phyloP scores from a whole-genome alignment of 177 flowering plant genomes.

The Tripterygium wilfordii region DNA sequence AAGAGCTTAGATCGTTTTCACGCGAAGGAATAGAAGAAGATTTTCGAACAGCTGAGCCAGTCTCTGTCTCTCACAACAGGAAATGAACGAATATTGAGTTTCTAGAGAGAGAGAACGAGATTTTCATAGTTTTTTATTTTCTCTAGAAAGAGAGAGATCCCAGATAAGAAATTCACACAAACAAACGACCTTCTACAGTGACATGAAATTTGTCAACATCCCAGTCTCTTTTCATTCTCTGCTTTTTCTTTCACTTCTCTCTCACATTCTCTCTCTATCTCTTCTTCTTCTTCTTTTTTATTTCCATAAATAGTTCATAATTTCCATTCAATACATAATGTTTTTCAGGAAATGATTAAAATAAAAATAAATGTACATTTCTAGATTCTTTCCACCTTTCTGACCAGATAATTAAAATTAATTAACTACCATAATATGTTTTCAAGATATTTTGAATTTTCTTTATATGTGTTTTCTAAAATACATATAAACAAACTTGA shows the following conservation, averaged over 20 bases:
- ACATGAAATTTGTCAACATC: constrained; percentile 92
- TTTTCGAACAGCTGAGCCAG: constrained; percentile 74
- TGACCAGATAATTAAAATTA: constrained; percentile 26
- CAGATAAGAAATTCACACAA: constrained; percentile 79
- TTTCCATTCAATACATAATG: not conserved
- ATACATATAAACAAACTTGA: no score
- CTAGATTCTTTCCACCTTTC: constrained; percentile 69
- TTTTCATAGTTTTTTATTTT: constrained; percentile 8
- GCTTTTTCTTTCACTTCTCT: constrained; percentile 41
- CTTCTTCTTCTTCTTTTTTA: not conserved
- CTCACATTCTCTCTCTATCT: constrained; percentile 6
- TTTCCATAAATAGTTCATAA: not conserved
- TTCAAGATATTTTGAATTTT: no score
- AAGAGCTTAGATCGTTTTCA: constrained; percentile 61
- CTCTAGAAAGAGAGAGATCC: constrained; percentile 51
- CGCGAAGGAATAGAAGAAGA: constrained; percentile 26
- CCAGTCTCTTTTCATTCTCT: constrained; percentile 85
- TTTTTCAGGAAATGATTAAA: no score
- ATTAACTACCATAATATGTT: not conserved
- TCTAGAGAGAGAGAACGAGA: constrained; percentile 20
- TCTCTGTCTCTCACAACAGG: constrained; percentile 15
- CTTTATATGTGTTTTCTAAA: no score
- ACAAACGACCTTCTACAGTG: constrained; percentile 78
- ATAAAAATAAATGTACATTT: constrained; percentile 36
- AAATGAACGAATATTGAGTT: constrained; percentile 4